Evolutionary conservation across 2,329 filamentous ascomycete species (phyloP).

Genomic region (Verticillium longisporum): DNA sequence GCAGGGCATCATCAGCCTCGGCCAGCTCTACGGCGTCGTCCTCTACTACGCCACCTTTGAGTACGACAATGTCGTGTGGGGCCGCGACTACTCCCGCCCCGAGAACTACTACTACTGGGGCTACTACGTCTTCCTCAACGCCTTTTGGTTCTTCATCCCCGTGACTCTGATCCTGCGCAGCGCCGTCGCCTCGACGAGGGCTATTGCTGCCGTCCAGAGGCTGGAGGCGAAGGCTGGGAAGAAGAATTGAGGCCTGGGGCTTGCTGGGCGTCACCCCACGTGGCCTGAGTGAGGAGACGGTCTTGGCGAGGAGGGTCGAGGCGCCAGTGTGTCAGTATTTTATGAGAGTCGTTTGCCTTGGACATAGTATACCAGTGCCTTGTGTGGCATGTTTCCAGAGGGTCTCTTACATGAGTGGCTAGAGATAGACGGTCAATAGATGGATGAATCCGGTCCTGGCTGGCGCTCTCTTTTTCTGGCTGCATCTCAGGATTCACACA

Average conservation of each 20-base stretch:
- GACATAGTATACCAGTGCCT: no score
- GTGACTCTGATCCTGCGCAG: slow-evolving; percentile 22
- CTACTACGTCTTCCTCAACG: slow-evolving; percentile 46
- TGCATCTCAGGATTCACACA: no score
- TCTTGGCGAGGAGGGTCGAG: no score
- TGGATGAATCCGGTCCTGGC: no score
- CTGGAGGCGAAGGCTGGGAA: slow-evolving; percentile 1
- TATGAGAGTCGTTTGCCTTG: no score
- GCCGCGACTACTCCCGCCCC: slow-evolving; percentile 38
- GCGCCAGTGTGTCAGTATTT: no score
- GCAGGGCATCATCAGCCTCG: slow-evolving; percentile 37
- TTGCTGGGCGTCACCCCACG: no score
- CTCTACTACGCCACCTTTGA: slow-evolving; percentile 44
- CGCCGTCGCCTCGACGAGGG: slow-evolving; percentile 15
- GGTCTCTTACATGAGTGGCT: no score
- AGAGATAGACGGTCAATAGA: no score
- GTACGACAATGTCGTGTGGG: slow-evolving; percentile 31
- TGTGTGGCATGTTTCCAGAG: no score
- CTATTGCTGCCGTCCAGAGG: slow-evolving; percentile 19
- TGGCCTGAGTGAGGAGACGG: no score
- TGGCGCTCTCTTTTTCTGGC: no score
- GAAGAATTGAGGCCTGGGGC: not conserved
- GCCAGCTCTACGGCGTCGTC: slow-evolving; percentile 44
- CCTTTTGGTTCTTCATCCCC: slow-evolving; percentile 47
- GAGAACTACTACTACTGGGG: slow-evolving; percentile 46